Conservation (phyloP, 805 yeast genomes). For the Nakazawaea siamensis region DNA sequence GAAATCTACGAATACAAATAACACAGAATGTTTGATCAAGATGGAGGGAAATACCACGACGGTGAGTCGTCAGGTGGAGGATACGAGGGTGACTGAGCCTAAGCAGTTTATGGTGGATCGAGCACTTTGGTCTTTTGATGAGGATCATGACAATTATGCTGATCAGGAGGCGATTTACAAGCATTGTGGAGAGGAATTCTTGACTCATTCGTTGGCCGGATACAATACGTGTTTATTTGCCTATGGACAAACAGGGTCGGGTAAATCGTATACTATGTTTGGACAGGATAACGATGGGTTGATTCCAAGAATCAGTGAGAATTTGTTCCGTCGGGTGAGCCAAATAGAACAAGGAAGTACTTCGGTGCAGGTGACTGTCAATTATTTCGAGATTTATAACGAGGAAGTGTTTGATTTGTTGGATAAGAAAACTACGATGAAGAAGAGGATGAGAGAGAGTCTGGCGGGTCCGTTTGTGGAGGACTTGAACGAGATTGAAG, state of each 20-base stretch:
- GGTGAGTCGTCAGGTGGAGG: constrained; percentile 2
- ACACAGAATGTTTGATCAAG: constrained; percentile 14
- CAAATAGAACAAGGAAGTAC: constrained; percentile 24
- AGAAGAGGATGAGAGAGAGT: constrained; percentile 54
- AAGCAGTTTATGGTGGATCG: constrained; percentile 42
- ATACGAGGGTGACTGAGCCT: neutral
- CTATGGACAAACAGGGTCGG: constrained; percentile 87
- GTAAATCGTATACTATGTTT: constrained; percentile 80
- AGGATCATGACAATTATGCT: constrained; percentile 23
- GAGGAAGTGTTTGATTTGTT: constrained; percentile 68
- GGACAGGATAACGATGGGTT: constrained; percentile 51
- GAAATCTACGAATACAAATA: constrained; percentile 15
- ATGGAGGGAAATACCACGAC: constrained; percentile 10
- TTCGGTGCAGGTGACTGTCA: constrained; percentile 37
- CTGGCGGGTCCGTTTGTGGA: constrained; percentile 71
- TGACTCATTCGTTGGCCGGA: constrained; percentile 61
- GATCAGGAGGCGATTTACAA: constrained; percentile 45
- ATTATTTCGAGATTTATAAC: constrained; percentile 71
- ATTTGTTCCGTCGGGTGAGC: constrained; percentile 38
- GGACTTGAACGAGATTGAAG: constrained; percentile 43
- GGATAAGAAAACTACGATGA: constrained; percentile 9
- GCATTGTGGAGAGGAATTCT: constrained; percentile 47
- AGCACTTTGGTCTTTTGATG: constrained; percentile 40
- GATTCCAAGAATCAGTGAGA: constrained; percentile 52
- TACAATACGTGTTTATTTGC: constrained; percentile 25